Conservation (phyloP, 208 protist genomes). For the Wallacemonas sp. region DNA sequence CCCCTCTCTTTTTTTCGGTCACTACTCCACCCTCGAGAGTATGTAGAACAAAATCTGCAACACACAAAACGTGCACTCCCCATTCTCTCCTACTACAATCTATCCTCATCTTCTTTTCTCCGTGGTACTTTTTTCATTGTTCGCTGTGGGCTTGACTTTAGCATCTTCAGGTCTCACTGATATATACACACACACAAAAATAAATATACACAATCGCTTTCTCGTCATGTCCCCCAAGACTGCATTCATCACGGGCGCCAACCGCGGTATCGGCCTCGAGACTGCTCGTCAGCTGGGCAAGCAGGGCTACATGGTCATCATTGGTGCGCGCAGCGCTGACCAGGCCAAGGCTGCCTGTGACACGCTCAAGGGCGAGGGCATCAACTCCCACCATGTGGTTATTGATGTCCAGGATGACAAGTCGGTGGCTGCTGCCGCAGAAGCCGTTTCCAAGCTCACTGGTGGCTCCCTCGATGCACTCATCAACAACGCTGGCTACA, state of each 20-base stretch:
- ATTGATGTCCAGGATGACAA: conserved; percentile 49
- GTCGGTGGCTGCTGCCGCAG: conserved; percentile 50
- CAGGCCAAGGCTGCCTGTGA: conserved; percentile 45
- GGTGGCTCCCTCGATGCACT: conserved; percentile 57
- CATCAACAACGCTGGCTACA: conserved; percentile 75
- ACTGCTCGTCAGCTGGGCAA: conserved; percentile 57
- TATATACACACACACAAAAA: background rate
- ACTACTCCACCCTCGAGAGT: no score
- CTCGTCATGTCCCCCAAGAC: conserved; percentile 16
- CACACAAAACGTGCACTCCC: no score
- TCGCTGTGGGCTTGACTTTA: background rate
- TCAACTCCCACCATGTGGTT: conserved; percentile 35
- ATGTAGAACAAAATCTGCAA: no score
- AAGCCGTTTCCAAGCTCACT: conserved; percentile 33
- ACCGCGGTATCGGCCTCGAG: conserved; percentile 81
- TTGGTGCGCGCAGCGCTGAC: conserved; percentile 49
- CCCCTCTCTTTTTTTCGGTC: no score
- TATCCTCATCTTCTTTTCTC: background rate
- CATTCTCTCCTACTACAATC: no score
- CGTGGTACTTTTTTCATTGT: background rate
- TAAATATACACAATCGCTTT: background rate
- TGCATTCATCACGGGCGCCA: conserved; percentile 80
- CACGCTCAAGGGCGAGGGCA: conserved; percentile 29
- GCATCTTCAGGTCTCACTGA: background rate
- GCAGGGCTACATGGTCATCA: conserved; percentile 61